Base-by-base conservation (phyloP, 75 land plant species). In the Ceratopteris richardii region DNA sequence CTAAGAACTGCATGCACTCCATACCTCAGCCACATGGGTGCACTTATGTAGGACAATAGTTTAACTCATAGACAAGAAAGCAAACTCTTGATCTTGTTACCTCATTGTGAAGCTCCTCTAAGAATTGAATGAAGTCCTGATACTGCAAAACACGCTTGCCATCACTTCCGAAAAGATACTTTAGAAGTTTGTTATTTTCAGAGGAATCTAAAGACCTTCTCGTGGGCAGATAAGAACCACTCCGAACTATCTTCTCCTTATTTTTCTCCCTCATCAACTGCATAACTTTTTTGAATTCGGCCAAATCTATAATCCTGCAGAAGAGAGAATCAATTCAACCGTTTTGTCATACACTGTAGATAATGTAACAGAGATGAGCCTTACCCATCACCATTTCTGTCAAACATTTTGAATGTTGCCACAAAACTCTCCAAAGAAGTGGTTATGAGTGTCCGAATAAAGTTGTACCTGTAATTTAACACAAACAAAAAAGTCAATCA, bases 381-480 rank as follows among this genome's bases (percentile, higher is more conserved):
- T 26, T 71, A 71, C 74, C 62, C 68, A 37, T 71, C 67, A 16
- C 74, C 74, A 64, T 71, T 60, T 29, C 58, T 30, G 56, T 71
- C 74, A 27, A 64, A 71, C 74, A 71, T 71, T 41, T 58, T 58
- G 27, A 71, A 71, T 11, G 74, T 58, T 24, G 68, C 66, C 26
- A 31, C 44, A 33, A 65, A 58, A 36, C 51, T 65, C 54, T 58
- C 66, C 60, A 68, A 59, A 19, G 74, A 60, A 3, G 67, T 56
- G 31, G 61, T 65, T 30, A 71, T 28, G 23, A 71, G 70, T 29
- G 74, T 71, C 40, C 70, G 42, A n/a, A 71, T 68, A 48, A 71
- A 71, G 42, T 68, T 57, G 56, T 56, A 71, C 56, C 74, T 71
- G 70, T 6, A 23, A n/a, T n/a, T n/a, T n/a, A n/a, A n/a, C n/a